phyloP scores from a whole-genome alignment of 352 stramenopile genomes.

The Phytophthora syringae region DNA sequence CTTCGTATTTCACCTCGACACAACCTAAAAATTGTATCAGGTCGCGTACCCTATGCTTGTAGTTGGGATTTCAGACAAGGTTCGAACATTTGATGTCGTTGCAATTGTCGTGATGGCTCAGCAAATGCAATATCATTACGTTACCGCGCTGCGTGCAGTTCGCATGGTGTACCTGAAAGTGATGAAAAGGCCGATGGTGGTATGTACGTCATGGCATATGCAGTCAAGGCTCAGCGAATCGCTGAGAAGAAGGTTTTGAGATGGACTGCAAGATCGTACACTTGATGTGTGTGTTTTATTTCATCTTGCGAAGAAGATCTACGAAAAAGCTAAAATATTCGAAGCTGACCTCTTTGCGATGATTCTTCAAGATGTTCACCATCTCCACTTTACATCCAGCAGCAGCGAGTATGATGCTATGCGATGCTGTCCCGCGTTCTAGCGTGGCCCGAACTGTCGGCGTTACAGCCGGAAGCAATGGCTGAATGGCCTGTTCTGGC shows the following conservation, averaged over 20 bases:
- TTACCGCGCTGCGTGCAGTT: not conserved
- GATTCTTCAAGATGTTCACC: conserved; percentile 1
- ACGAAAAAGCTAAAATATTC: conserved; percentile 1
- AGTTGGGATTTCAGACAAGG: conserved; percentile 17
- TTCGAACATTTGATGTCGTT: conserved; percentile 22
- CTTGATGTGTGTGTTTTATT: conserved; percentile 23
- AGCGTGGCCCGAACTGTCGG: not conserved
- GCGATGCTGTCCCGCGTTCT: not conserved
- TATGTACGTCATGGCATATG: conserved; percentile 23
- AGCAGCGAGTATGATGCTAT: not conserved
- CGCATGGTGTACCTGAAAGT: not conserved
- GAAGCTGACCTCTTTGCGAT: not conserved
- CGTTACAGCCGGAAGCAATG: not conserved
- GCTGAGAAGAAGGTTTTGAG: conserved; percentile 2
- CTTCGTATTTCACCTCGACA: conserved; percentile 26
- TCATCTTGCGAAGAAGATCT: no score
- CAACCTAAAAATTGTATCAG: conserved; percentile 26
- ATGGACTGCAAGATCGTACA: not conserved
- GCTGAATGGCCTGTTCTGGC: not conserved
- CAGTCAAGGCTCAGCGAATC: conserved; percentile 20
- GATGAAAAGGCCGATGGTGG: conserved; percentile 1
- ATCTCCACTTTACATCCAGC: conserved; percentile 8
- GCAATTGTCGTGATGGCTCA: conserved; percentile 19
- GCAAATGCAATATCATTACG: conserved; percentile 2
- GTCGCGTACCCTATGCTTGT: conserved; percentile 4